These are phyloP conservation scores for Phialophora verrucosa DNA, from an alignment of 2,329 filamentous ascomycete genomes.

Conservation along the genomic window DNA sequence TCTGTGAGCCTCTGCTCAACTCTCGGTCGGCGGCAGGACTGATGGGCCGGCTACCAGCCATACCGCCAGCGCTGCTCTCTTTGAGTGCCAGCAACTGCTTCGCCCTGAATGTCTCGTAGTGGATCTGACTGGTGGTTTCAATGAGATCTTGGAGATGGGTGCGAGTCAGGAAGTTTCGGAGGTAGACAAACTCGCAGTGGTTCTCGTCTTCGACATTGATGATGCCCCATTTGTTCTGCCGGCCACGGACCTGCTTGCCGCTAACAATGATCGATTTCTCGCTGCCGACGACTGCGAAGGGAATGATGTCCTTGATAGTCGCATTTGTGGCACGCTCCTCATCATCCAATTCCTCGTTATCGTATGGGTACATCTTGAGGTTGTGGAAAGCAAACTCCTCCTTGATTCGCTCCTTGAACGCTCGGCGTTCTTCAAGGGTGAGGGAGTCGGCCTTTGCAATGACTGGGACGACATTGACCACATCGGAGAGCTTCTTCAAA, in stretches of 20 bases:
- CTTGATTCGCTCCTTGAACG: conserved; percentile 99
- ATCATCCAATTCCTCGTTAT: conserved; percentile 97
- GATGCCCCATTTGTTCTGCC: conserved; percentile 98
- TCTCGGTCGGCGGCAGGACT: conserved; percentile 93
- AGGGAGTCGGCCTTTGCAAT: conserved; percentile 98
- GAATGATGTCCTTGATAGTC: conserved; percentile 96
- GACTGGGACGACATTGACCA: conserved; percentile 98
- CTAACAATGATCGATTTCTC: conserved; percentile 98
- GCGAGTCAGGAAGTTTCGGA: conserved; percentile 97
- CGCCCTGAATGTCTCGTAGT: conserved; percentile 99
- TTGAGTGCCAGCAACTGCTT: conserved; percentile 98
- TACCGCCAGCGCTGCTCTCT: conserved; percentile 84
- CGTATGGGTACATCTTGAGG: conserved; percentile 99
- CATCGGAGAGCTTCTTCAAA: conserved; percentile 98
- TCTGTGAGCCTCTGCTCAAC: conserved; percentile 93
- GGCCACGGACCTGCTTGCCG: conserved; percentile 94
- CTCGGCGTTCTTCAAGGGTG: conserved; percentile 91
- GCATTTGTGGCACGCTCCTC: conserved; percentile 93
- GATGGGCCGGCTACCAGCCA: conserved; percentile 84
- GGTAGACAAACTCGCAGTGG: conserved; percentile 99
- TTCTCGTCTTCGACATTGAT: conserved; percentile 99
- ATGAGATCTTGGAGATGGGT: conserved; percentile 98
- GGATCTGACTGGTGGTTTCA: conserved; percentile 98
- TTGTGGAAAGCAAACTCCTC: conserved; percentile 99
- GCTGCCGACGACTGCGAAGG: conserved; percentile 96